These are phyloP conservation scores for Emiliania huxleyi DNA, from an alignment of 78 protist species.

Conservation along the genomic window DNA sequence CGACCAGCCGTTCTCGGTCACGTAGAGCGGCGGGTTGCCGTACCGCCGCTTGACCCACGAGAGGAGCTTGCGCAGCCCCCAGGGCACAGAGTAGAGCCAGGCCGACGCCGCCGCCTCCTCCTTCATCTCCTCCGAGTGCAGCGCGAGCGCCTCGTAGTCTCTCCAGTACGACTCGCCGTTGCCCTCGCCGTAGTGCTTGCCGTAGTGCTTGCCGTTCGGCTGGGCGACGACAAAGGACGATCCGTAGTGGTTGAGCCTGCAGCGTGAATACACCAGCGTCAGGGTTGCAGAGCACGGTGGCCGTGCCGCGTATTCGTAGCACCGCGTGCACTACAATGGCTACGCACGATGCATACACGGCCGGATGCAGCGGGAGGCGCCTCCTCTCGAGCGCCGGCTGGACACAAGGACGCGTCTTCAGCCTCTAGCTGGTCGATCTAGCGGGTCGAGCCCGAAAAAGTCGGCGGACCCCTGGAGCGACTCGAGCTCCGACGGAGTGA, in stretches of 20 bases:
- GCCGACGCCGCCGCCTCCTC: constrained; percentile 11
- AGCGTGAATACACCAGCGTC: too few species aligned
- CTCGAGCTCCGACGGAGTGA: background rate
- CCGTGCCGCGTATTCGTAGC: too few species aligned
- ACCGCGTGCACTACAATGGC: too few species aligned
- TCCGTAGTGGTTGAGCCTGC: too few species aligned
- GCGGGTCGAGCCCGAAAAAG: constrained; percentile 62
- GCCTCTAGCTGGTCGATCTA: too few species aligned
- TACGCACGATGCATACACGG: too few species aligned
- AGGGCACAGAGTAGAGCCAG: constrained; percentile 57
- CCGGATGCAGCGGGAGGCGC: too few species aligned
- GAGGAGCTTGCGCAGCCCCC: constrained; percentile 57
- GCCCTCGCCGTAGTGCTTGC: background rate
- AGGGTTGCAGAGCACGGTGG: too few species aligned
- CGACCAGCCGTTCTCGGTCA: constrained; percentile 68
- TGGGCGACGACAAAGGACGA: background rate
- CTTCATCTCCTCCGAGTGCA: constrained; percentile 13
- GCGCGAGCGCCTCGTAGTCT: background rate
- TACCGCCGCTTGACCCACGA: background rate
- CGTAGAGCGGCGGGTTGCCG: constrained; percentile 29
- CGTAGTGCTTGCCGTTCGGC: background rate
- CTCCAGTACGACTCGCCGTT: background rate
- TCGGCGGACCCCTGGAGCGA: constrained; percentile 43
- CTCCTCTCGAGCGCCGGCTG: too few species aligned
- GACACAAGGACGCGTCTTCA: too few species aligned